Evolutionary conservation across 176 grass and related monocot species (phyloP).

Genomic region (Dendrocalamus sinicus): DNA sequence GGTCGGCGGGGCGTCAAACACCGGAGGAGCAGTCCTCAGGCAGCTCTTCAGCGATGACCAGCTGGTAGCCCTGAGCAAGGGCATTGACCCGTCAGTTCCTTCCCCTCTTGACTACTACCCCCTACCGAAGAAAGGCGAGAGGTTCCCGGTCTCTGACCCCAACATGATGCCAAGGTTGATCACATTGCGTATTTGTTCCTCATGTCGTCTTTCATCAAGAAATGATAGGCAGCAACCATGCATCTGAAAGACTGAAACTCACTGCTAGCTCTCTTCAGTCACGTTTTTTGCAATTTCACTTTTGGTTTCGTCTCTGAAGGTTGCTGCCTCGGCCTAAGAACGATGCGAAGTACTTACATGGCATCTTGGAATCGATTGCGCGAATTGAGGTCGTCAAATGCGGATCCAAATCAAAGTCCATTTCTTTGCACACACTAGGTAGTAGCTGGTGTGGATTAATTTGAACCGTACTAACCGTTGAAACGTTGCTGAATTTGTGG

Average conservation of each 20-base stretch:
- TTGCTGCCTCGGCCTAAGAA: constrained; percentile 62
- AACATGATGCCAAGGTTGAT: constrained; percentile 68
- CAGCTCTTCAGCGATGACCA: constrained; percentile 69
- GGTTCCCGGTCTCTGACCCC: constrained; percentile 75
- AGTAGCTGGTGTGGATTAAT: neutral
- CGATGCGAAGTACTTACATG: constrained; percentile 61
- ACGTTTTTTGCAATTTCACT: neutral
- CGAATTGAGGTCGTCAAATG: constrained; percentile 62
- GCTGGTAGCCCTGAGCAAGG: constrained; percentile 50
- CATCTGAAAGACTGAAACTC: too few relatives aligned
- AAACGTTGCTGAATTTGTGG: neutral
- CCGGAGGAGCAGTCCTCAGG: constrained; percentile 64
- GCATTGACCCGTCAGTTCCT: constrained; percentile 52
- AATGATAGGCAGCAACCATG: too few relatives aligned
- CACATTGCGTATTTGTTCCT: neutral
- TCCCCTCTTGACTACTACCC: constrained; percentile 77
- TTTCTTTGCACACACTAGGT: neutral
- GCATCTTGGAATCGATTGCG: constrained; percentile 75
- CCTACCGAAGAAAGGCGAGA: constrained; percentile 64
- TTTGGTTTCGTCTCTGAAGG: constrained; percentile 32
- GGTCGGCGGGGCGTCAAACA: constrained; percentile 83
- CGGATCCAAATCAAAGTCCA: neutral
- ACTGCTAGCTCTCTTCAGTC: neutral
- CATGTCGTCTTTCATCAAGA: too few relatives aligned
- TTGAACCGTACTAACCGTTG: neutral